Conservation (phyloP, 352 stramenopile genomes). For the Pythium oligandrum region DNA sequence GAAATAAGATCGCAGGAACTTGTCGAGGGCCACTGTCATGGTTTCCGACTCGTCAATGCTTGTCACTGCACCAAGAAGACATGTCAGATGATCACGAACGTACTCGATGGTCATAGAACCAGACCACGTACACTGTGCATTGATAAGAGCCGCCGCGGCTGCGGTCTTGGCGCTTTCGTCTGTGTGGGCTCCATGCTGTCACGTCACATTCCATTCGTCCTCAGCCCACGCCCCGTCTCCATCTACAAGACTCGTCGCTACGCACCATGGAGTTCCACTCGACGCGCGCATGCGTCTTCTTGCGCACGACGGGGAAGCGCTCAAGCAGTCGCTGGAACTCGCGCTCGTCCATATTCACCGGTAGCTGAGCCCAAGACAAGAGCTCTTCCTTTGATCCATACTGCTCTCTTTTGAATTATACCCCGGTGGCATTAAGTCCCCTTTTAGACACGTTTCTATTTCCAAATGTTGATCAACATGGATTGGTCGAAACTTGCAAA, state of each 20-base stretch:
- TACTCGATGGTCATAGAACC: too few relatives aligned
- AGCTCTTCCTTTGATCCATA: too few relatives aligned
- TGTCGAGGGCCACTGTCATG: slow-evolving; percentile 41
- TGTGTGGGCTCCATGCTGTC: too few relatives aligned
- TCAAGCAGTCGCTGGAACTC: slow-evolving; percentile 69
- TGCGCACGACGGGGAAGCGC: slow-evolving; percentile 73
- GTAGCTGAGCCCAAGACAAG: too few relatives aligned
- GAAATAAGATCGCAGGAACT: slow-evolving; percentile 66
- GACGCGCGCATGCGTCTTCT: slow-evolving; percentile 69
- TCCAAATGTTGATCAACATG: too few relatives aligned
- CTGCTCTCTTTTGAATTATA: too few relatives aligned
- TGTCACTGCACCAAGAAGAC: neutral
- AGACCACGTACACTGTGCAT: slow-evolving; percentile 11
- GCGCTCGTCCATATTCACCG: slow-evolving; percentile 50
- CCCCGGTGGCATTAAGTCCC: too few relatives aligned
- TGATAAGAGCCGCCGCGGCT: neutral
- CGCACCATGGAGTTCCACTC: slow-evolving; percentile 75
- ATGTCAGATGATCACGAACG: too few relatives aligned
- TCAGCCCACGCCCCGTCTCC: slow-evolving; percentile 1
- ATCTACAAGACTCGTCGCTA: slow-evolving; percentile 4
- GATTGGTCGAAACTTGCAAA: too few relatives aligned
- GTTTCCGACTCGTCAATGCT: slow-evolving; percentile 36
- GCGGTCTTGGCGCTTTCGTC: neutral
- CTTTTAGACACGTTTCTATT: too few relatives aligned
- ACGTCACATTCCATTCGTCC: slow-evolving; percentile 1